Base-by-base conservation (phyloP, 129 eudicot genomes). In the Arctium lappa region DNA sequence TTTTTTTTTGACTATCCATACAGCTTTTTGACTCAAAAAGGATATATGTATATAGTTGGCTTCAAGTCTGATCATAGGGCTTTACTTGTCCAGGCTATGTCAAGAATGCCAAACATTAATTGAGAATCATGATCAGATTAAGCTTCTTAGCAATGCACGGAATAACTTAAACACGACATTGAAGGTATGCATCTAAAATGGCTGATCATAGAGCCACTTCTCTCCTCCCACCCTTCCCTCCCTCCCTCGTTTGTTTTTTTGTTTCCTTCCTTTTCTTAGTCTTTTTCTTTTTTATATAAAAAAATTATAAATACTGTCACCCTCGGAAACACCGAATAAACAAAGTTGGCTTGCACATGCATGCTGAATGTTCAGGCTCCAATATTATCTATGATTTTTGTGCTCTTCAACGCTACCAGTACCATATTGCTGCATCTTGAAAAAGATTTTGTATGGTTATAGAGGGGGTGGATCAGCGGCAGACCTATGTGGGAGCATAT, bases 81-180 rank as follows among this genome's bases (percentile, higher is more conserved):
- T 84, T 78, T 73, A 38, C 83, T 71, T 80, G 75, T 87, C 46
- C 85, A 96, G 99, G 91, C 77, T 96, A 73, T 96, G 99, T 82
- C 92, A 85, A 86, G 99, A 96, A 86, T 96, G 99, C 81, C 99
- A 96, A 85, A 96, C 97, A 18, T 81, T 96, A 70, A 96, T 96
- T 13, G 99, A 96, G 79, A 96, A 96, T 87, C 99, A 96, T 79
- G 99, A 96, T 80, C 95, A 96, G 84, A 96, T 96, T 78, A 96
- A 96, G 90, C 95, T 93, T 77, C 97, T 96, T 76, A 96, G 99
- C 87, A 96, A 96, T 77, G 95, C 91, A 0, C 87, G 99, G 89
- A 96, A 96, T 81, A 96, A 96, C 87, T 86, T 96, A 80, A 96
- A 93, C 93, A 96, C 97, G 22, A 93, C 99, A 37, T 86, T 96